Evolutionary conservation across 345 rosid genomes (phyloP), one percentile per base, ranked within the genome.

Genomic region (Orychophragmus violaceus): DNA sequence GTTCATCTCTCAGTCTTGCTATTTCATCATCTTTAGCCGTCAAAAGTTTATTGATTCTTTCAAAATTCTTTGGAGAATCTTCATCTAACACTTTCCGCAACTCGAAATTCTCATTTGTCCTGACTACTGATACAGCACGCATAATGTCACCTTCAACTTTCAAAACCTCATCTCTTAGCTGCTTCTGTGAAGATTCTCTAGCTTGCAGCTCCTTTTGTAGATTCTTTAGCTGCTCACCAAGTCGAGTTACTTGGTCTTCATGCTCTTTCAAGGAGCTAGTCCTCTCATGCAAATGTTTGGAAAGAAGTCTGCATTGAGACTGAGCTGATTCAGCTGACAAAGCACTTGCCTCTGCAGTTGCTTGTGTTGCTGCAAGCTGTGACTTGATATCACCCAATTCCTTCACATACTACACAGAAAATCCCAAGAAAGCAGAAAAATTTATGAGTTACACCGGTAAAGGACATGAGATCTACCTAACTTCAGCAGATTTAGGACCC

Each of bases 271-370:
- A 69, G 4, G 89, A 82, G 53, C 62, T 28, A 5, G 79, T 83
- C 81, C 83, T 90, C 68, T 76, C 80, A 6, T 86, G 86, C 57
- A 90, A 70, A 24, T 93, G 94, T 65, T 82, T 81, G 14, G 83
- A 12, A 63, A 88, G 77, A 5, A 78, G 62, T 19, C 69, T 67
- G 54, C 96, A 90, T 48, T 84, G 96, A 64, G 86, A 80, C 77
- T 88, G 85, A 1, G 85, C 88, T 24, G 91, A 78, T 65, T 85
- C 83, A n/a, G 98, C 96, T 2, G 96, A 88, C 57, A 83, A 75
- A 51, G 87, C 89, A 75, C 89, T 90, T 67, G 80, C 83, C 65
- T 88, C 88, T 17, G 96, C 94, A n/a, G 88, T 85, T 49, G 84
- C 87, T 60, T 79, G 82, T 46, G 96, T 77, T 55, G 74, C 77